Evolutionary conservation across 2,329 filamentous ascomycete species (phyloP), one percentile per base, ranked within the genome.

Genomic region (Coniochaeta ligniaria): DNA sequence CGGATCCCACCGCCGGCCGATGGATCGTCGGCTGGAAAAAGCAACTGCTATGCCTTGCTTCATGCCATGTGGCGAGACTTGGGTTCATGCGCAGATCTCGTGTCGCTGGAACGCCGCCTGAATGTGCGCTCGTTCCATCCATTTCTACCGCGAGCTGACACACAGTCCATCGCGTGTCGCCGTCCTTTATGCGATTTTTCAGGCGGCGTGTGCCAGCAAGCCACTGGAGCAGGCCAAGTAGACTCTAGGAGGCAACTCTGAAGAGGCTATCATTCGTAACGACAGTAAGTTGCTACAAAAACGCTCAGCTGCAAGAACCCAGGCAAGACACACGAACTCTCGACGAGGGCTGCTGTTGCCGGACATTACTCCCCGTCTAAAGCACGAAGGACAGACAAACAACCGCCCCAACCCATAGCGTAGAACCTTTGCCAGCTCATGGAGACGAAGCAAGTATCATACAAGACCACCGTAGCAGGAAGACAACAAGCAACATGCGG

Each of bases 41-140:
- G 22, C 24, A 28, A 1, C 17, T 17, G 14, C 31, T 17, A 52
- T 52, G 47, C 47, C 24, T 28, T 52, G 31, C n/a, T 36, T 56
- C n/a, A 56, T 56, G 54, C 31, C 17, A 35, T 55, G 54, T 38
- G 41, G 20, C 41, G 12, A 38, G 28, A 31, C 54, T 56, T 56
- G 54, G n/a, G 54, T 56, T 56, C 54, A 56, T 56, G 54, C 54
- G 54, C 31, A 56, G 31, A 56, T 56, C 54, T 31, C 16, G 20
- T n/a, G n/a, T 14, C n/a, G n/a, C 54, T 56, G 54, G 31, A 56
- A 56, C 54, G 26, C 31, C 31, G 54, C 31, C 54, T 56, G 22
- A 56, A 56, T 35, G 3, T 24, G 54, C 3, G 6, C 17, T 9
- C 17, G 54, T 56, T 28, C 54, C 54, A 56, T 52, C 8, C 16